phyloP scores from a whole-genome alignment of 805 yeast genomes.

The Cyberlindnera samutprakarnensis region DNA sequence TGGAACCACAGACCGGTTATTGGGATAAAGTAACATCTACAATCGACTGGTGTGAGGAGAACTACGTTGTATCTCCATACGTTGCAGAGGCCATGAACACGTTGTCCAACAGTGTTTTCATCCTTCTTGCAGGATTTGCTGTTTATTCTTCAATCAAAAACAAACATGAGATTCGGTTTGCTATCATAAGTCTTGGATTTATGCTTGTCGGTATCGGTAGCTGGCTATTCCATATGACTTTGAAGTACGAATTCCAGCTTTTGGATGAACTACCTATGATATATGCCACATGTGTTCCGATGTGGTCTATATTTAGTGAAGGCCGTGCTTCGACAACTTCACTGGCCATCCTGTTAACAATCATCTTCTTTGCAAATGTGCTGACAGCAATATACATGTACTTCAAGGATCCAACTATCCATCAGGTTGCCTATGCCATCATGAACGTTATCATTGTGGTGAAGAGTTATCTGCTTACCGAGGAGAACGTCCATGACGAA shows the following conservation, averaged over 20 bases:
- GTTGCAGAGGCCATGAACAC: constrained; percentile 91
- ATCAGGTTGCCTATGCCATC: constrained; percentile 77
- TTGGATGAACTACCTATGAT: constrained; percentile 97
- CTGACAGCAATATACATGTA: constrained; percentile 69
- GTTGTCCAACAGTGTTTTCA: constrained; percentile 58
- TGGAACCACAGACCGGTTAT: constrained; percentile 46
- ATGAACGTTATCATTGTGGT: constrained; percentile 68
- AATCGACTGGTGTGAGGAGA: constrained; percentile 99
- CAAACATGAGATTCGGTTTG: constrained; percentile 60
- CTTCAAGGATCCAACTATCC: constrained; percentile 77
- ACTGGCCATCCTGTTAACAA: constrained; percentile 36
- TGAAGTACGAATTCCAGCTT: constrained; percentile 80
- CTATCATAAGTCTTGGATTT: constrained; percentile 71
- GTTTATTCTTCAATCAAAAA: constrained; percentile 53
- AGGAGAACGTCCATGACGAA: constrained; percentile 42
- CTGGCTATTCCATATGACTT: constrained; percentile 96
- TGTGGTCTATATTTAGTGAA: constrained; percentile 74
- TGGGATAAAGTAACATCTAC: constrained; percentile 90
- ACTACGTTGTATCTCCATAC: constrained; percentile 78
- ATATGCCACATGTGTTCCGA: constrained; percentile 93
- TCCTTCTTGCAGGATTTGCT: constrained; percentile 54
- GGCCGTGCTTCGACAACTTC: constrained; percentile 34
- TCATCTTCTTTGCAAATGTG: constrained; percentile 44
- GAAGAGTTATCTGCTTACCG: constrained; percentile 48
- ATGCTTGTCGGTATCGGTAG: constrained; percentile 87